Percentiles rank a stretch among this genome's conserved stretches.
These are phyloP conservation scores for Kodamaea lidongshanica DNA, from an alignment of 805 yeast genomes.

Conservation along the genomic window DNA sequence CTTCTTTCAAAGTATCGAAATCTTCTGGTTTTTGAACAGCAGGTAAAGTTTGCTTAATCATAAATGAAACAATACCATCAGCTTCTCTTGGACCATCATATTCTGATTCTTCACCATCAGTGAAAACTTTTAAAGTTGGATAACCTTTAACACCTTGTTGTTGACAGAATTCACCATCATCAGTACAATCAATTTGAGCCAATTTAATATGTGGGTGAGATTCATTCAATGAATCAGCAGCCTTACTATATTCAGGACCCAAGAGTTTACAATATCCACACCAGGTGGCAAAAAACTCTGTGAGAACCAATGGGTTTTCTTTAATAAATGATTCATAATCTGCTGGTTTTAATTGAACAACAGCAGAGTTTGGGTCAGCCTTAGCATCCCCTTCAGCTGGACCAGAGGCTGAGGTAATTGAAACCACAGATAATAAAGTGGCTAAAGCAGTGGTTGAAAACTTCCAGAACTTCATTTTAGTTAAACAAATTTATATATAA, in stretches of 20 bases:
- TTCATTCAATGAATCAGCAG: constrained; percentile 57
- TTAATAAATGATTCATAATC: constrained; percentile 60
- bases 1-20: constrained; percentile 44
- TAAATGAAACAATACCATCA: constrained; percentile 66
- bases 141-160: constrained; percentile 69
- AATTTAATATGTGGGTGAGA: constrained; percentile 53
- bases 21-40: constrained; percentile 43
- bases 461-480: constrained; percentile 38
- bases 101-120: constrained; percentile 48
- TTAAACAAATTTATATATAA: no score
- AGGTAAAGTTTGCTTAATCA: constrained; percentile 80
- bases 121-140: constrained; percentile 77
- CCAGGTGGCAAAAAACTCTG: constrained; percentile 95
- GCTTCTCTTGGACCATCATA: constrained; percentile 85
- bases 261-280: constrained; percentile 92
- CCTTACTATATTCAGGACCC: constrained; percentile 74
- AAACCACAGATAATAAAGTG: constrained; percentile 30
- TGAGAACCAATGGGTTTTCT: constrained; percentile 71
- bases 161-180: constrained; percentile 64
- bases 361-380: constrained; percentile 82
- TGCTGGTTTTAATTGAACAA: constrained; percentile 66
- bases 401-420: constrained; percentile 30
- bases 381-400: constrained; percentile 52
- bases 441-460: constrained; percentile 34
- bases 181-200: constrained; percentile 85